These are phyloP conservation scores for Syzygium syzygioides DNA, from an alignment of 441 rosid species.

Conservation along the genomic window DNA sequence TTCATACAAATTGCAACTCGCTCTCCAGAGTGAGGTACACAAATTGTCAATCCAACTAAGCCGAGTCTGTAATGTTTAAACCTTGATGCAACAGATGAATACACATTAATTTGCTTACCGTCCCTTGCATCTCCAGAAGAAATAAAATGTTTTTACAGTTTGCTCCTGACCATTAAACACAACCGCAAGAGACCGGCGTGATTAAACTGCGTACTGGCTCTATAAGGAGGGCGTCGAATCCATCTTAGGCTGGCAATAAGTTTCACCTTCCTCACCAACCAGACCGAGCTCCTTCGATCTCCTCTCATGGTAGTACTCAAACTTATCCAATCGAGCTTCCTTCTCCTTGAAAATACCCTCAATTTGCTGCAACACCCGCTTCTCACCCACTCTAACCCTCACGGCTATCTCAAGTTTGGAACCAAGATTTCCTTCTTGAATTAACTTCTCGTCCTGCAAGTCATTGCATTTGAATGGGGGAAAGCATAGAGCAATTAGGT, in stretches of 20 bases:
- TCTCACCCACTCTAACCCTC: slow-evolving; percentile 74
- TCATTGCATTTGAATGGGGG: neutral
- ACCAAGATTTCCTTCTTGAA: slow-evolving; percentile 37
- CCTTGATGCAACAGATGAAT: neutral
- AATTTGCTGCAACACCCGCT: slow-evolving; percentile 69
- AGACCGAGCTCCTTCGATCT: slow-evolving; percentile 81
- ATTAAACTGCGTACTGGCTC: neutral
- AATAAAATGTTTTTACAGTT: neutral
- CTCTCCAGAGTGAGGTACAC: neutral
- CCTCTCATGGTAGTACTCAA: slow-evolving; percentile 84
- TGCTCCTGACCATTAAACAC: neutral
- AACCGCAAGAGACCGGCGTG: neutral
- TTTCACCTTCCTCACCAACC: slow-evolving; percentile 84
- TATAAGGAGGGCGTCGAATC: slow-evolving; percentile 21
- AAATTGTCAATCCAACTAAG: neutral
- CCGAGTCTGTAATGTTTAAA: neutral
- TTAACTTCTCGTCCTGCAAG: slow-evolving; percentile 62
- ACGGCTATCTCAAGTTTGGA: slow-evolving; percentile 52
- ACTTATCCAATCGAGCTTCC: slow-evolving; percentile 53
- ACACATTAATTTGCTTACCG: neutral
- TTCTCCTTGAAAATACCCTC: slow-evolving; percentile 50
- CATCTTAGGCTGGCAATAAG: slow-evolving; percentile 10
- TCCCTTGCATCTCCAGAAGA: neutral
- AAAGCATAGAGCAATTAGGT: neutral
- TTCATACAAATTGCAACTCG: neutral